Conservation (phyloP, 306 rosid species). For the Abrus precatorius region DNA sequence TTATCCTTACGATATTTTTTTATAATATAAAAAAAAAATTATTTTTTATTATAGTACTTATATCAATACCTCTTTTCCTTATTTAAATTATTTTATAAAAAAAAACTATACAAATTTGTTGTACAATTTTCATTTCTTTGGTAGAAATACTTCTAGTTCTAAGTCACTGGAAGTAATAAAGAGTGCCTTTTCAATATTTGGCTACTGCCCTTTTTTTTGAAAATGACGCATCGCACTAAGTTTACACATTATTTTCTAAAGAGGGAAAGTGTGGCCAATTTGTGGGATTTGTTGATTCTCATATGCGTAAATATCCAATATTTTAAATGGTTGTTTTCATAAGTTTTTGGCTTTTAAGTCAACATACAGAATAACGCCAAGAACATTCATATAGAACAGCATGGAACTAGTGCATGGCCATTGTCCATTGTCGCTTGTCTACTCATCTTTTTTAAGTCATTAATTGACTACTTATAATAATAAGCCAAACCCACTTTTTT, state of each 20-base stretch:
- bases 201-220: not conserved
- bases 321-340: not conserved
- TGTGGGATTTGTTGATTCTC: not conserved
- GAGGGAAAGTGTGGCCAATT: not conserved
- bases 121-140: too few relatives aligned
- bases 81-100: too few relatives aligned
- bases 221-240: not conserved
- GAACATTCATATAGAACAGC: not conserved
- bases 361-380: not conserved
- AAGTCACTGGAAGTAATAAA: not conserved
- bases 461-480: not conserved
- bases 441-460: not conserved
- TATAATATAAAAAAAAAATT: too few relatives aligned
- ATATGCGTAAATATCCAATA: not conserved
- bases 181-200: not conserved
- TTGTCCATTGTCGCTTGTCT: not conserved
- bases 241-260: slow-evolving; percentile 15
- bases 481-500: not conserved
- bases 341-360: not conserved
- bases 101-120: too few relatives aligned
- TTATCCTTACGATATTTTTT: too few relatives aligned
- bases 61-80: too few relatives aligned
- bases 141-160: not conserved
- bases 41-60: too few relatives aligned
- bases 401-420: not conserved